A percentile compares a stretch with the other conserved stretches of the same genome.
phyloP scores from a whole-genome alignment of 331 rosid species.

The Quercus lobata region DNA sequence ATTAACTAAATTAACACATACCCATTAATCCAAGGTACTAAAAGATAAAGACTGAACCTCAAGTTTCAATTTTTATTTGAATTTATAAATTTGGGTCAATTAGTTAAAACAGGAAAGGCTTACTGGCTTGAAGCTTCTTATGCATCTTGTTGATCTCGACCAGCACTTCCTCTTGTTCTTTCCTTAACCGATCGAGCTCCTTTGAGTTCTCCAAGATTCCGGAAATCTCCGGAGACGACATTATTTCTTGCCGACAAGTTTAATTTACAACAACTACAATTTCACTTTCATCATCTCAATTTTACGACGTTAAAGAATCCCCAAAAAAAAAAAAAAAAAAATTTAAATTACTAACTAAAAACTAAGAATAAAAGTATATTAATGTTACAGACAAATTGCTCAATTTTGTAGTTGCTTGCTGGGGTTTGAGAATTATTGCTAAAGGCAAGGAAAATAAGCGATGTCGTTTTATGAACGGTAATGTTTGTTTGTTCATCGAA shows the following conservation, averaged over 20 bases:
- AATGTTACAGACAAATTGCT: no score
- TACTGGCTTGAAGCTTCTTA: conserved; percentile 74
- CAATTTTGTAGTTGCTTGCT: no score
- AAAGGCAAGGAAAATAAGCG: no score
- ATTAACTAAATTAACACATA: not conserved
- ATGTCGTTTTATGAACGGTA: no score
- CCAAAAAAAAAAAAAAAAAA: no score
- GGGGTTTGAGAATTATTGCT: no score
- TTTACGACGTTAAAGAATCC: not conserved
- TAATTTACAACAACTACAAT: not conserved
- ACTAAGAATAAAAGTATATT: no score
- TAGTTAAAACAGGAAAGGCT: not conserved
- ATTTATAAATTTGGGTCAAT: not conserved
- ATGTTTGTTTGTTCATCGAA: no score
- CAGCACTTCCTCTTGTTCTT: conserved; percentile 61
- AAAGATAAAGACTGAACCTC: not conserved
- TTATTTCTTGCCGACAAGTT: conserved; percentile 20
- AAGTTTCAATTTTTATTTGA: not conserved
- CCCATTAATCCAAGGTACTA: not conserved
- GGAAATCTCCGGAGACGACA: conserved; percentile 68
- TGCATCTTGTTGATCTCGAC: conserved; percentile 82
- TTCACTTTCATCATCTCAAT: not conserved
- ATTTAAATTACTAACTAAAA: no score
- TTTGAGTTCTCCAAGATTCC: conserved; percentile 66
- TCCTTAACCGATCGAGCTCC: conserved; percentile 89